Evolutionary conservation across 805 yeast genomes (phyloP).

Genomic region (Cyberlindnera xylosilytica): DNA sequence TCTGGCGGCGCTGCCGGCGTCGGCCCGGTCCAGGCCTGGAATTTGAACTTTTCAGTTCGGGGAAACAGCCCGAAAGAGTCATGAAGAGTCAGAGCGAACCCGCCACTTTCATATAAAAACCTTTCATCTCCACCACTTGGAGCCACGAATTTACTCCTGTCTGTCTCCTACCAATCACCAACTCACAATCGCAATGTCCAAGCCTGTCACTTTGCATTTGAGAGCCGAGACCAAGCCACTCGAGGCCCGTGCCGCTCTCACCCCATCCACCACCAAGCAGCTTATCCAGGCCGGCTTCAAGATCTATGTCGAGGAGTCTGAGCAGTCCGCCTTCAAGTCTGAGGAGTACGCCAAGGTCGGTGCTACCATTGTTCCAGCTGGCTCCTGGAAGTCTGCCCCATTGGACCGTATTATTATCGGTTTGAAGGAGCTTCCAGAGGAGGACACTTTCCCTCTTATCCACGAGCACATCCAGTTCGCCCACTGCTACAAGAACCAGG

Average conservation of each 20-base stretch:
- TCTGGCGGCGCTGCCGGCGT: neutral
- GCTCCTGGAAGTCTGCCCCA: slow-evolving; percentile 93
- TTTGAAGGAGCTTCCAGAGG: slow-evolving; percentile 92
- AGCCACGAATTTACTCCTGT: too few relatives aligned
- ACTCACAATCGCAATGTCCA: neutral
- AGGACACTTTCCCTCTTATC: slow-evolving; percentile 80
- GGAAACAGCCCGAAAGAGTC: slow-evolving; percentile 1
- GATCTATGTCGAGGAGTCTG: slow-evolving; percentile 82
- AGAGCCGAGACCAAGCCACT: slow-evolving; percentile 97
- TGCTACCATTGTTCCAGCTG: slow-evolving; percentile 84
- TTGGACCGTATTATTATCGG: slow-evolving; percentile 87
- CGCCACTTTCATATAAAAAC: neutral
- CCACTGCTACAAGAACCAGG: slow-evolving; percentile 97
- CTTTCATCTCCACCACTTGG: neutral
- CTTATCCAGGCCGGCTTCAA: slow-evolving; percentile 85
- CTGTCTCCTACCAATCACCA: too few relatives aligned
- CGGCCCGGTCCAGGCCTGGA: slow-evolving; percentile 3
- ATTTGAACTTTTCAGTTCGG: neutral
- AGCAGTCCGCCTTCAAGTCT: slow-evolving; percentile 75
- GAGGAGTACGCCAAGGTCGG: slow-evolving; percentile 80
- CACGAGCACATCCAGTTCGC: slow-evolving; percentile 99
- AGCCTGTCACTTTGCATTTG: slow-evolving; percentile 73
- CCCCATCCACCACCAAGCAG: slow-evolving; percentile 86
- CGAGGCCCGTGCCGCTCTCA: slow-evolving; percentile 95
- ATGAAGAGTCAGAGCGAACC: slow-evolving; percentile 1